Evolutionary conservation across 768 basidiomycete genomes (phyloP), one percentile per base, ranked within the genome.

Genomic region (Suillus spraguei): DNA sequence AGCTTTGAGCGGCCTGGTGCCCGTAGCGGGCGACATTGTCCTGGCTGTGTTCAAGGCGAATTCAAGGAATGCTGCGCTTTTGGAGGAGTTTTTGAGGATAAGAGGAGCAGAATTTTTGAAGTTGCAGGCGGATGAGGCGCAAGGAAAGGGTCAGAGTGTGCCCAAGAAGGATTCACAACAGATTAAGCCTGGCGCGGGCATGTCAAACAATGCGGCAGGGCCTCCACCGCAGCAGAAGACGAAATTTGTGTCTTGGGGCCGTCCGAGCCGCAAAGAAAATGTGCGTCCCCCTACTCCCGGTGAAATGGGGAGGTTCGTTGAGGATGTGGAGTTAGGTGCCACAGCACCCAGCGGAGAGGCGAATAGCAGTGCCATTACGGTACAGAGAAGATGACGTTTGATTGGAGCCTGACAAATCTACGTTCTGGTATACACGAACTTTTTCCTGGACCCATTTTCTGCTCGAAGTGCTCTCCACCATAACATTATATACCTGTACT

Each of bases 31-130:
- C 4, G 93, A 95, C 74, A 67, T 97, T 33, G 70, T 87, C 1
- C 76, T 95, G 41, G 94, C 91, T 2, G 75, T 85, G 3, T 97
- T 80, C 82, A 96, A 95, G 72, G 87, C 94, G 22, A 98, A 98
- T 75, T 91, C 88, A 17, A 83, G 96, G 64, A 97, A 98, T 69
- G 95, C 94, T 13, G 84, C 84, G 6, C 78, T 97, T 55, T 80
- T 98, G 54, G 94, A 96, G 71, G 93, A 95, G 73, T 95, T 85
- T 74, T 76, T 97, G 60, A 82, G 89, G 41, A 80, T 92, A 36
- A 82, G 95, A 52, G 94, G 92, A 0, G 87, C 90, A 62, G 88
- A 92, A 69, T 87, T 82, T 70, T 71, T 94, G 56, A 87, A 82
- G 71, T 66, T 82, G 63, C 76, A 81, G 62, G 80, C 77, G 1